Evolutionary conservation across 495 filamentous ascomycete species (phyloP).

Genomic region (Hamigera avellanea): DNA sequence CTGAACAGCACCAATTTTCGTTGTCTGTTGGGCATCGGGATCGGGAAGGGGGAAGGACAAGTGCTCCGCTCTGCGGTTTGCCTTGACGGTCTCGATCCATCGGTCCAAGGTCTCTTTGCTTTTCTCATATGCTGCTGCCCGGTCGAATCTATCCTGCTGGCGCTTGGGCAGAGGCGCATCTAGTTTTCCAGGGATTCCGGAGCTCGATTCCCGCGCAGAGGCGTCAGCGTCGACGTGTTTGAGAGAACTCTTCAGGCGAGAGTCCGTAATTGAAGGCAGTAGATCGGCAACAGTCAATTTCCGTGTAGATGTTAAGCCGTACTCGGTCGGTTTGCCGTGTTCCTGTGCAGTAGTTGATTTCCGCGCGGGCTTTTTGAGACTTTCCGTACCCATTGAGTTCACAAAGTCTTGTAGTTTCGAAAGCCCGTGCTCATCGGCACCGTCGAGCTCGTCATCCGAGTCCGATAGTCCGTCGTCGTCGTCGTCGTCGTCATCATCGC

Average conservation of each 20-base stretch:
- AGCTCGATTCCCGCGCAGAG: conserved; percentile 37
- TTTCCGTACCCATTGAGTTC: conserved; percentile 45
- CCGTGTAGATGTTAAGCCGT: conserved; percentile 43
- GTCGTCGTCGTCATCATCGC: conserved; percentile 30
- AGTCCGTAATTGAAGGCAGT: conserved; percentile 60
- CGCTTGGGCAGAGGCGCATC: conserved; percentile 78
- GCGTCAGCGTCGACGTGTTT: conserved; percentile 44
- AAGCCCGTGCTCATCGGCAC: conserved; percentile 43
- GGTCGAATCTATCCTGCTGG: conserved; percentile 79
- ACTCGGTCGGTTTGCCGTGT: conserved; percentile 43
- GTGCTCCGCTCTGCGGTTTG: conserved; percentile 85
- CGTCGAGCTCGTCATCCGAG: conserved; percentile 47
- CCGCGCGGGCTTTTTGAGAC: conserved; percentile 16
- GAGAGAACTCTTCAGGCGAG: conserved; percentile 65
- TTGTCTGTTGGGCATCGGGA: conserved; percentile 40
- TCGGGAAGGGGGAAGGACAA: conserved; percentile 81
- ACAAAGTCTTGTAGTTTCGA: conserved; percentile 60
- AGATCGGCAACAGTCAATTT: conserved; percentile 79
- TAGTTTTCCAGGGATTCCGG: conserved; percentile 57
- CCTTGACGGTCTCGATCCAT: conserved; percentile 91
- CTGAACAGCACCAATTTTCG: conserved; percentile 34
- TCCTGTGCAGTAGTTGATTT: conserved; percentile 30
- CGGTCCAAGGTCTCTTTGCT: conserved; percentile 81
- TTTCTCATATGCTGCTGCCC: conserved; percentile 77
- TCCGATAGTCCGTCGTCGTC: conserved; percentile 38